These are phyloP conservation scores for Haplographium delicatum DNA, from an alignment of 495 filamentous ascomycete species.

Conservation along the genomic window DNA sequence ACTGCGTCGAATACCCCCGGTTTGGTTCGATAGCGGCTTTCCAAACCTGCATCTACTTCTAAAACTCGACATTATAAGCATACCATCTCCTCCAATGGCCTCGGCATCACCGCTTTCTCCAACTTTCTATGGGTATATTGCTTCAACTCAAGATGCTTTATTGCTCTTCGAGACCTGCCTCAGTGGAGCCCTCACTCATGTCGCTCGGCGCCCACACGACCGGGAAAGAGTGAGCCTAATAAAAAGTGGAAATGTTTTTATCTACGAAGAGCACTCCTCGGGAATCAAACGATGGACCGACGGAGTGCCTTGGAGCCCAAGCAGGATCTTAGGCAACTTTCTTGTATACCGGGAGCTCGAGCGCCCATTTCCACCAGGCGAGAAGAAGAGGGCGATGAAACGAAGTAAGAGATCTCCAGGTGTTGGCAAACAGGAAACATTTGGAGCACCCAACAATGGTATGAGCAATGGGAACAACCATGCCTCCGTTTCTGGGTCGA, in stretches of 20 bases:
- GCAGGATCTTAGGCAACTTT: slow-evolving; percentile 82
- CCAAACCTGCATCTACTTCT: background rate
- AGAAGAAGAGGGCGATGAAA: slow-evolving; percentile 85
- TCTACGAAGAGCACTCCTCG: slow-evolving; percentile 84
- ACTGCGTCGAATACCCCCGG: slow-evolving; percentile 8
- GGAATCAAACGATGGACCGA: slow-evolving; percentile 95
- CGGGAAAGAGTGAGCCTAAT: slow-evolving; percentile 70
- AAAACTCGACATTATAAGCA: background rate
- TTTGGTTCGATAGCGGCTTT: slow-evolving; percentile 2
- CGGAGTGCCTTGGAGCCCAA: slow-evolving; percentile 83
- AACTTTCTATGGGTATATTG: slow-evolving; percentile 63
- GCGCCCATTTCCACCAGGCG: slow-evolving; percentile 74
- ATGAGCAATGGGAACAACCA: slow-evolving; percentile 19
- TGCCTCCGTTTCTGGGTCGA: slow-evolving; percentile 30
- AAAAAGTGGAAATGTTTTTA: slow-evolving; percentile 77
- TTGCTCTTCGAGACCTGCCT: slow-evolving; percentile 73
- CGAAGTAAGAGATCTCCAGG: slow-evolving; percentile 39
- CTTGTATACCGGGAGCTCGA: slow-evolving; percentile 85
- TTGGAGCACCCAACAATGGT: slow-evolving; percentile 9
- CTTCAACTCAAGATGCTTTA: slow-evolving; percentile 68
- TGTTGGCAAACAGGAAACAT: slow-evolving; percentile 21
- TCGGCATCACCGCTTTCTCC: slow-evolving; percentile 29
- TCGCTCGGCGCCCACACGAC: slow-evolving; percentile 80
- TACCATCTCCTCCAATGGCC: slow-evolving; percentile 9
- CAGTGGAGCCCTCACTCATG: slow-evolving; percentile 60